Evolutionary conservation across 164 flowering plant species (phyloP).

Genomic region (Malania oleifera): DNA sequence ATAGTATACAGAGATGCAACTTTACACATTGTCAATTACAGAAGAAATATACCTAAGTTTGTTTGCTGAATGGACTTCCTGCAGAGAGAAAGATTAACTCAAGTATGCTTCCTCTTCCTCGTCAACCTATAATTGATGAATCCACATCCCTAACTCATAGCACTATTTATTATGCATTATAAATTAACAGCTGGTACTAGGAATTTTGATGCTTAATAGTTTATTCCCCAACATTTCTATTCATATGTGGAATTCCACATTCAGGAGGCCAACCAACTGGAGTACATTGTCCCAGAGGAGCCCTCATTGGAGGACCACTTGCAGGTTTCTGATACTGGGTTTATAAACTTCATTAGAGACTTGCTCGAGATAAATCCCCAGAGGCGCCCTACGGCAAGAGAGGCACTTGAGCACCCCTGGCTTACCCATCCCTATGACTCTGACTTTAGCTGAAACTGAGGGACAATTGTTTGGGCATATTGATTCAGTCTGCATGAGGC

Average conservation of each 20-base stretch:
- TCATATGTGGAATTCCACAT: background rate
- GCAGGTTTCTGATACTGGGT: constrained; percentile 41
- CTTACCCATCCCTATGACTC: constrained; percentile 45
- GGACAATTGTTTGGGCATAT: background rate
- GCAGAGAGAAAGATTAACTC: too few relatives aligned
- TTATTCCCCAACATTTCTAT: background rate
- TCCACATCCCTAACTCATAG: too few relatives aligned
- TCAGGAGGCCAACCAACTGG: constrained; percentile 69
- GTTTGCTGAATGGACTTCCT: too few relatives aligned
- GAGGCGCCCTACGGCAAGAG: constrained; percentile 67
- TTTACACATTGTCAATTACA: too few relatives aligned
- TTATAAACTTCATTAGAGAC: constrained; percentile 47
- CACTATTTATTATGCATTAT: too few relatives aligned
- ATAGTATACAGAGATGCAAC: too few relatives aligned
- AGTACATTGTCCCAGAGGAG: constrained; percentile 65
- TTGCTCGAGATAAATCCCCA: constrained; percentile 73
- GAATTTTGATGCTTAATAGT: too few relatives aligned
- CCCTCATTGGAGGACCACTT: constrained; percentile 59
- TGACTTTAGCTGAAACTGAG: background rate
- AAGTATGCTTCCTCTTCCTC: too few relatives aligned
- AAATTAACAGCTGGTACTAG: too few relatives aligned
- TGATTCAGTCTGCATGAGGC: too few relatives aligned
- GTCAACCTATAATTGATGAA: too few relatives aligned
- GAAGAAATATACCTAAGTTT: too few relatives aligned
- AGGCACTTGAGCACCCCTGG: constrained; percentile 89